Percentiles rank a stretch among this genome's conserved stretches.
These are phyloP conservation scores for Leersia perrieri DNA, from an alignment of 176 grass and related monocot species.

Conservation along the genomic window DNA sequence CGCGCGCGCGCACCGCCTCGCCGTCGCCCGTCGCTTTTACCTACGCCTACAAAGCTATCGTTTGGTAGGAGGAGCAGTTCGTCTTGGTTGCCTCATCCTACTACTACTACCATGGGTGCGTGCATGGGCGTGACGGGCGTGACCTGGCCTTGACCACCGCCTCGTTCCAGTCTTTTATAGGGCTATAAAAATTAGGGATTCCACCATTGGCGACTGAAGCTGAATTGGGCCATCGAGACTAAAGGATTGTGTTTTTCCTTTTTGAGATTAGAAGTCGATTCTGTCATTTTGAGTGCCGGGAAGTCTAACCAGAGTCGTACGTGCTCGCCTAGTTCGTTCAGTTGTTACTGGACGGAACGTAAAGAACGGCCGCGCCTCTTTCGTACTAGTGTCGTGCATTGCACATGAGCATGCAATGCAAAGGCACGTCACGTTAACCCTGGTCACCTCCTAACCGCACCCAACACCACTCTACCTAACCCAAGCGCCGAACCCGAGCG, in stretches of 20 bases:
- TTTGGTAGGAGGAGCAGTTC: neutral
- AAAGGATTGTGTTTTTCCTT: neutral
- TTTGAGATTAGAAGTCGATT: neutral
- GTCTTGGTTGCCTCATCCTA: neutral
- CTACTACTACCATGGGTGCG: neutral
- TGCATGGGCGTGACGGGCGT: constrained; percentile 14
- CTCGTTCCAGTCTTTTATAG: neutral
- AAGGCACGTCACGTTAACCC: constrained; percentile 34
- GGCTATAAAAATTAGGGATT: neutral
- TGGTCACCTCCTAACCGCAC: constrained; percentile 44
- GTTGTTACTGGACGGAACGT: neutral
- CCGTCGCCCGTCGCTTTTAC: neutral
- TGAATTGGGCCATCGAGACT: neutral
- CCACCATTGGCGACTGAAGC: neutral
- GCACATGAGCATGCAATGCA: neutral
- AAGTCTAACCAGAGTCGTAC: neutral
- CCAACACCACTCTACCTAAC: constrained; percentile 8
- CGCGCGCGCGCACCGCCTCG: neutral
- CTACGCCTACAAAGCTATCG: neutral
- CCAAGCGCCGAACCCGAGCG: neutral
- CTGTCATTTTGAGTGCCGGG: neutral
- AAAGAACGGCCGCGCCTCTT: neutral
- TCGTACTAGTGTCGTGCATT: neutral
- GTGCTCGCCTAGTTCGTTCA: neutral
- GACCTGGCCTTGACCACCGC: constrained; percentile 23